Evolutionary conservation across 2,329 filamentous ascomycete species (phyloP).

Genomic region (Cercospora sp.): DNA sequence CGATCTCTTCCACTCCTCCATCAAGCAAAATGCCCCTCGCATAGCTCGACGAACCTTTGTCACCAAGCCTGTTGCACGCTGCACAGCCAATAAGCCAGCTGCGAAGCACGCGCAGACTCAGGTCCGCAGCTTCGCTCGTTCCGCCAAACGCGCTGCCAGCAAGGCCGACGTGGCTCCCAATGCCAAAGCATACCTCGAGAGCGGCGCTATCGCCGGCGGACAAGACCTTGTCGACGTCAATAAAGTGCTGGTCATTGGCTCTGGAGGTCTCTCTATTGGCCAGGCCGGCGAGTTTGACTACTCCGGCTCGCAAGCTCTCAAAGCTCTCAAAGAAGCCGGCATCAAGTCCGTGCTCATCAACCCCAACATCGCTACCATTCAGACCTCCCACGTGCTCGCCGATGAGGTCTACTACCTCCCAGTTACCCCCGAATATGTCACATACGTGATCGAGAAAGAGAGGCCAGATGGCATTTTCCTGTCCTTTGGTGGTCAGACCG

Average conservation of each 20-base stretch:
- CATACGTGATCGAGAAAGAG: conserved; percentile 95
- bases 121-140: conserved; percentile 31
- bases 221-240: conserved; percentile 82
- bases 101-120: conserved; percentile 25
- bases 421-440: conserved; percentile 95
- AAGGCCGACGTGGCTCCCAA: conserved; percentile 70
- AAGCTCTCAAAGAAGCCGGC: conserved; percentile 93
- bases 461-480: conserved; percentile 95
- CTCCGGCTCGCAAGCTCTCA: conserved; percentile 93
- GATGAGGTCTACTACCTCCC: conserved; percentile 98
- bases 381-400: conserved; percentile 92
- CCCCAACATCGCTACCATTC: conserved; percentile 97
- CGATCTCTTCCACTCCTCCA: conserved; percentile 31
- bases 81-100: conserved; percentile 15
- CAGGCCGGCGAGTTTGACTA: conserved; percentile 99
- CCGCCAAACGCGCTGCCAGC: conserved; percentile 32
- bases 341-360: conserved; percentile 92
- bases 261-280: conserved; percentile 91
- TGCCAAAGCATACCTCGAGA: conserved; percentile 83
- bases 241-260: conserved; percentile 95
- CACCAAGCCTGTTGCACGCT: conserved; percentile 26
- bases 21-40: conserved; percentile 28
- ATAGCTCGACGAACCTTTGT: conserved; percentile 34
- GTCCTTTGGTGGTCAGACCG: conserved; percentile 96
- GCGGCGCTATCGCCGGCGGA: conserved; percentile 77